Percentiles rank a stretch among this genome's conserved stretches.
phyloP scores from a whole-genome alignment of 768 basidiomycete genomes.

The Boletus sensibilis region DNA sequence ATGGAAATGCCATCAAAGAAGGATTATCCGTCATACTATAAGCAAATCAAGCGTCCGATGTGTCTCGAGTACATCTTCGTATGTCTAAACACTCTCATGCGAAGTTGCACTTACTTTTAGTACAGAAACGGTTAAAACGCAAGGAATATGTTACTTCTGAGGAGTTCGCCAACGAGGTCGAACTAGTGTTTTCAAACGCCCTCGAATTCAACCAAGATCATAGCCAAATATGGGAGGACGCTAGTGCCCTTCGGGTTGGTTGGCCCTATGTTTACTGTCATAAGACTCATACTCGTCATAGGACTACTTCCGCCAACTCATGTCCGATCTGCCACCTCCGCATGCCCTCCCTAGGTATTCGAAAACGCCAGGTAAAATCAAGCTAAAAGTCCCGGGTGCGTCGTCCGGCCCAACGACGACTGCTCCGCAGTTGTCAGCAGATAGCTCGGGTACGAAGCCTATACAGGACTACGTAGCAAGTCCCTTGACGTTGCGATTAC shows the following conservation, averaged over 20 bases:
- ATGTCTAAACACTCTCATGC: constrained; percentile 30
- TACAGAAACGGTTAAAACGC: constrained; percentile 75
- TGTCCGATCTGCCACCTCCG: constrained; percentile 75
- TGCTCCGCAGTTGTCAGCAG: constrained; percentile 13
- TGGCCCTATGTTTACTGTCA: background rate
- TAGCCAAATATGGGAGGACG: constrained; percentile 81
- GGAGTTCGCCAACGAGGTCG: constrained; percentile 83
- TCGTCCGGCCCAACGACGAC: constrained; percentile 23
- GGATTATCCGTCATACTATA: constrained; percentile 77
- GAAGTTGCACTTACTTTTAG: background rate
- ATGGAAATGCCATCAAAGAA: constrained; percentile 83
- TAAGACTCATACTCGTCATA: constrained; percentile 30
- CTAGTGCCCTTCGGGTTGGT: constrained; percentile 60
- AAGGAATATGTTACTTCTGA: constrained; percentile 68
- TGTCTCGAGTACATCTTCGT: constrained; percentile 78
- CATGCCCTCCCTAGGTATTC: constrained; percentile 63
- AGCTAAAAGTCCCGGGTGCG: constrained; percentile 58
- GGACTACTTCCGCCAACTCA: constrained; percentile 72
- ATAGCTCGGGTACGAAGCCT: constrained; percentile 14
- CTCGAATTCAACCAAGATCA: constrained; percentile 85
- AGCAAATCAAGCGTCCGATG: constrained; percentile 73
- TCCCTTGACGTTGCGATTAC: constrained; percentile 26
- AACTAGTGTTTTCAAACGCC: constrained; percentile 89
- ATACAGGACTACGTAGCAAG: constrained; percentile 16
- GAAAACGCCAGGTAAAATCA: constrained; percentile 63